Evolutionary conservation across 805 yeast genomes (phyloP).

Genomic region (Candida khao-thaluensis): DNA sequence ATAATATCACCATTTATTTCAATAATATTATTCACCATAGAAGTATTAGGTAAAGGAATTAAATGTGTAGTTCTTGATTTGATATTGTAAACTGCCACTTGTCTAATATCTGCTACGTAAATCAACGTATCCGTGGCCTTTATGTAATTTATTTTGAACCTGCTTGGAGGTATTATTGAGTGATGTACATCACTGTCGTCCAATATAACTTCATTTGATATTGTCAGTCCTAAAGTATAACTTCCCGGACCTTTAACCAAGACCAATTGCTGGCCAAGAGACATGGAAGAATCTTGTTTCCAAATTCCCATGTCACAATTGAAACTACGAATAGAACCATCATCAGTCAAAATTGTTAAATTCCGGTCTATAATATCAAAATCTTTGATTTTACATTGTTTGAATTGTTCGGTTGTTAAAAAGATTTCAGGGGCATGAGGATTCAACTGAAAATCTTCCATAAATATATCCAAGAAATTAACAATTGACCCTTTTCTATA

Average conservation of each 20-base stretch:
- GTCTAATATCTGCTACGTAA: not conserved
- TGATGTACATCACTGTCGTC: not conserved
- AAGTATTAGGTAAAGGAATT: not conserved
- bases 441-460: slow-evolving; percentile 20
- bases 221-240: not conserved
- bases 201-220: slow-evolving; percentile 2
- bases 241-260: not conserved
- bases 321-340: not conserved
- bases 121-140: not conserved
- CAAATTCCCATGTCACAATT: not conserved
- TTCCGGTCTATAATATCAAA: slow-evolving; percentile 22
- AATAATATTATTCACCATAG: slow-evolving; percentile 7
- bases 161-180: slow-evolving; percentile 5
- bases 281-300: not conserved
- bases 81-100: not conserved
- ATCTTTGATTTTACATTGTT: slow-evolving; percentile 24
- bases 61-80: not conserved
- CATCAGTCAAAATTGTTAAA: slow-evolving; percentile 3
- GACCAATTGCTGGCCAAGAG: not conserved
- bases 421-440: slow-evolving; percentile 16
- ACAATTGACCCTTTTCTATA: slow-evolving; percentile 18
- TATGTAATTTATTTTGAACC: slow-evolving; percentile 10
- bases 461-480: slow-evolving; percentile 27
- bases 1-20: slow-evolving; percentile 4
- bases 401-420: slow-evolving; percentile 21